Conservation (phyloP, 176 grass and related monocot species). For the Saccharum officinarum region DNA sequence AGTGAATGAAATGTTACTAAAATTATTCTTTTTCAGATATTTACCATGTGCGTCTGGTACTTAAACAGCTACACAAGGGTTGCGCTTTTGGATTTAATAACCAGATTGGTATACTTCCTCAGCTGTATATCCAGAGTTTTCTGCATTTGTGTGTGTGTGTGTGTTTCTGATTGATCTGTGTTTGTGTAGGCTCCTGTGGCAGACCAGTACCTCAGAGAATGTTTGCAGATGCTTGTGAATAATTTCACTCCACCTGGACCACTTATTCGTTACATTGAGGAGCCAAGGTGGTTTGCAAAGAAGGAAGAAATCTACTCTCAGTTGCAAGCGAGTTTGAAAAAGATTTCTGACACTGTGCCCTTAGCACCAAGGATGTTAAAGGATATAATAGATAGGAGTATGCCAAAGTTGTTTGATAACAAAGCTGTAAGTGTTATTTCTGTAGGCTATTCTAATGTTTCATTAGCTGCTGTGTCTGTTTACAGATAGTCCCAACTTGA, state of each 20-base stretch:
- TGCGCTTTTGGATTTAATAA: constrained; percentile 57
- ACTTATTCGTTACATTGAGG: neutral
- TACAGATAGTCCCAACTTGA: neutral
- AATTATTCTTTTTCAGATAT: constrained; percentile 49
- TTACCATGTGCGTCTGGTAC: constrained; percentile 49
- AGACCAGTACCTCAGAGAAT: constrained; percentile 52
- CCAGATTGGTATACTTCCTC: constrained; percentile 54
- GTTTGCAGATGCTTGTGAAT: constrained; percentile 60
- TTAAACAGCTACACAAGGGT: constrained; percentile 34
- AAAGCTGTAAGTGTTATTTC: constrained; percentile 50
- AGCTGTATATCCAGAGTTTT: neutral
- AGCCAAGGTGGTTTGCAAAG: constrained; percentile 29
- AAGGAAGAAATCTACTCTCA: constrained; percentile 42
- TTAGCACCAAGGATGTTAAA: constrained; percentile 50
- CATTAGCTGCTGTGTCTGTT: neutral
- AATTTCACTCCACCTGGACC: constrained; percentile 47
- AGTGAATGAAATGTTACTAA: constrained; percentile 16
- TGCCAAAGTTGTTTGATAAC: constrained; percentile 48
- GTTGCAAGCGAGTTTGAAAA: constrained; percentile 38
- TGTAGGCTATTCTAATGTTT: neutral
- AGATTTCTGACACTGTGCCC: constrained; percentile 45
- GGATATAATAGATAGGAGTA: constrained; percentile 58
- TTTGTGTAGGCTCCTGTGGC: constrained; percentile 48
- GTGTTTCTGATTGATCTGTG: constrained; percentile 15
- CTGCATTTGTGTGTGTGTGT: neutral